These are phyloP conservation scores for Fusarium sp. DNA, from an alignment of 2,329 filamentous ascomycete genomes.

Conservation along the genomic window DNA sequence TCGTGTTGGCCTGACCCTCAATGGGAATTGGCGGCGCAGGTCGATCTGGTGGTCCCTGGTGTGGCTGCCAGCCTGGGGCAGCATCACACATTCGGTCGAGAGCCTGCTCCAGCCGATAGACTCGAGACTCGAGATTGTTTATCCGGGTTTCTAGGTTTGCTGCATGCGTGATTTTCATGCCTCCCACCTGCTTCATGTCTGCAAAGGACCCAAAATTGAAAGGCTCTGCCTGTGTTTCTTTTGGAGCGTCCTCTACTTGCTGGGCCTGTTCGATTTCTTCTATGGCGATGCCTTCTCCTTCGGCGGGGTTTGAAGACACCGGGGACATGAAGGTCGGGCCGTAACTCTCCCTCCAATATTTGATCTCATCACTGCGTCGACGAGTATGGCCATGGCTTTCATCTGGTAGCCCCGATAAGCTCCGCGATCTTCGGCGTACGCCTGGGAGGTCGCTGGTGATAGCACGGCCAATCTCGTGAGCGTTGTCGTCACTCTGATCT, in stretches of 20 bases:
- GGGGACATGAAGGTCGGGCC: constrained; percentile 62
- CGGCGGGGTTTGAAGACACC: constrained; percentile 57
- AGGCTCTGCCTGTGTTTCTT: constrained; percentile 56
- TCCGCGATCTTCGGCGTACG: constrained; percentile 65
- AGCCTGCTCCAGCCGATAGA: constrained; percentile 63
- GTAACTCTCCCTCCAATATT: constrained; percentile 71
- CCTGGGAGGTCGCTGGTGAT: constrained; percentile 64
- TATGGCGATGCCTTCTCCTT: constrained; percentile 46
- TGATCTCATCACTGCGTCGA: constrained; percentile 70
- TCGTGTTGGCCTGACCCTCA: constrained; percentile 18
- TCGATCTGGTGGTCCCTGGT: constrained; percentile 41
- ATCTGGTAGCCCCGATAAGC: constrained; percentile 63
- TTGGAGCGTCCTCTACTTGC: constrained; percentile 44
- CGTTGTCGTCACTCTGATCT: constrained; percentile 52
- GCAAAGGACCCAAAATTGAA: constrained; percentile 64
- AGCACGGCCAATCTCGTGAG: constrained; percentile 68
- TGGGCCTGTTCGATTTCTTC: constrained; percentile 46
- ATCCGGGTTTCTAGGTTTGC: constrained; percentile 64
- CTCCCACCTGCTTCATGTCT: constrained; percentile 57
- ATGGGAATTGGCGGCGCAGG: constrained; percentile 39
- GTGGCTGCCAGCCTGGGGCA: constrained; percentile 52
- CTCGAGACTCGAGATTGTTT: constrained; percentile 59
- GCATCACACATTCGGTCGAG: constrained; percentile 60
- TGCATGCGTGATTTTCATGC: constrained; percentile 67
- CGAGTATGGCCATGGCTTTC: constrained; percentile 50